Evolutionary conservation across 352 stramenopile species (phyloP), one percentile per base, ranked within the genome.

Genomic region (Pythium aphanidermatum): DNA sequence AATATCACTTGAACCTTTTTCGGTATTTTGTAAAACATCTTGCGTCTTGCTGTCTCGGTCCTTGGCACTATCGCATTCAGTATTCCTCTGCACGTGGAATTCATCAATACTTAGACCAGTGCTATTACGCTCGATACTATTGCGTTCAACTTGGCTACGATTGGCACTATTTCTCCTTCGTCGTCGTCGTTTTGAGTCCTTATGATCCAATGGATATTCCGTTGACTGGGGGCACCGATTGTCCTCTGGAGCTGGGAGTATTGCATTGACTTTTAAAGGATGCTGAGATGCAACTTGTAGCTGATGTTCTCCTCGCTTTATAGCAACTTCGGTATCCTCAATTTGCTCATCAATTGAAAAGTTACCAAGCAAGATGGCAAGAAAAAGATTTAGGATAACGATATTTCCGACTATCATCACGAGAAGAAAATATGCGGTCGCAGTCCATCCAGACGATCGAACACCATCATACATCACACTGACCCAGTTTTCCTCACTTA

Each of bases 401-500:
- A 94, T 95, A 24, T 81, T 74, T 25, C 83, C 79, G 23, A 95
- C 59, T 0, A 96, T 47, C 58, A 96, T 72, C 6, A 75, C 64
- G 8, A 53, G 21, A 14, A 92, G 11, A 34, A 90, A 86, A 51
- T 87, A 95, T 14, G 73, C 4, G 5, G 61, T 38, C 11, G 63
- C 63, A 17, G 26, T 41, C 60, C 57, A 72, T 20, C 60, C 62
- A 9, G 51, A 65, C 4, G 70, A 65, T 17, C 66, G 79, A 53
- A 84, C 72, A 20, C 66, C 70, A 46, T 92, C 71, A 45, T 89
- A 88, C 79, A 96, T 89, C 13, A 95, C 69, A 21, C 63, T 60
- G 52, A 92, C 91, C 86, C 83, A 96, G 62, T 87, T 86, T 41
- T 96, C 86, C 44, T 86, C 83, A 0, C 82, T 86, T 14, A 96